These are phyloP conservation scores for Teunomyces aglyptinius DNA, from an alignment of 805 yeast genomes.

Conservation along the genomic window DNA sequence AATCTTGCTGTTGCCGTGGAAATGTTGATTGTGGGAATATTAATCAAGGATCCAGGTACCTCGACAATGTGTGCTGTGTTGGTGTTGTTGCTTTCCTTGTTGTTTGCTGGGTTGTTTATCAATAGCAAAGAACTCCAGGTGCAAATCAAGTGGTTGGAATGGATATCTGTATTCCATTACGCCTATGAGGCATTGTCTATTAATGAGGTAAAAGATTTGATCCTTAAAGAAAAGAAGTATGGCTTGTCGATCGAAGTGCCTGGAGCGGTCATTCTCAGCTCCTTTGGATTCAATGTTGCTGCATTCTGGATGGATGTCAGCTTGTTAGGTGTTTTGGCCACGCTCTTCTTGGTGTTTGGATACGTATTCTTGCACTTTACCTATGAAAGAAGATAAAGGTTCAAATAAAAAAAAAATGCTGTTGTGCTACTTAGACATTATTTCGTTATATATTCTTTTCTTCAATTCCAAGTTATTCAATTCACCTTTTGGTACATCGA, in stretches of 20 bases:
- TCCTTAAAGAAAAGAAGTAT: slow-evolving; percentile 81
- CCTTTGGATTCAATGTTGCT: slow-evolving; percentile 88
- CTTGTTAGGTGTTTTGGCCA: slow-evolving; percentile 56
- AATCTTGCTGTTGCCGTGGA: slow-evolving; percentile 84
- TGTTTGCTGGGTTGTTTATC: slow-evolving; percentile 92
- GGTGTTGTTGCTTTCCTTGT: slow-evolving; percentile 74
- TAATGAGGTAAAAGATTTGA: slow-evolving; percentile 86
- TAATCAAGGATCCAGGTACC: slow-evolving; percentile 85
- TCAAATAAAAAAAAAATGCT: neutral
- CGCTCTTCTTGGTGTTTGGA: slow-evolving; percentile 62
- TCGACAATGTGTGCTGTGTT: slow-evolving; percentile 88
- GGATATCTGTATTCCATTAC: slow-evolving; percentile 88
- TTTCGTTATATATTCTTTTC: slow-evolving; percentile 6
- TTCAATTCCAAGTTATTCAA: slow-evolving; percentile 10
- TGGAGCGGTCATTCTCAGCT: slow-evolving; percentile 93
- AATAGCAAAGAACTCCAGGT: slow-evolving; percentile 63
- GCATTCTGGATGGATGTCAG: slow-evolving; percentile 68
- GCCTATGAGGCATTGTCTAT: slow-evolving; percentile 92
- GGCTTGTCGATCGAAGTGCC: slow-evolving; percentile 95
- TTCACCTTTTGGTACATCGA: slow-evolving; percentile 17
- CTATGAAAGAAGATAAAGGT: slow-evolving; percentile 61
- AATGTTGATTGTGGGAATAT: slow-evolving; percentile 81
- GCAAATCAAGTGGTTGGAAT: slow-evolving; percentile 71
- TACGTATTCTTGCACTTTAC: slow-evolving; percentile 75
- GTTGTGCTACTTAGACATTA: slow-evolving; percentile 2